A percentile compares a stretch with the other conserved stretches of the same genome.
These are phyloP conservation scores for Penicillium ochrochloron DNA, from an alignment of 495 filamentous ascomycete genomes.

Conservation along the genomic window DNA sequence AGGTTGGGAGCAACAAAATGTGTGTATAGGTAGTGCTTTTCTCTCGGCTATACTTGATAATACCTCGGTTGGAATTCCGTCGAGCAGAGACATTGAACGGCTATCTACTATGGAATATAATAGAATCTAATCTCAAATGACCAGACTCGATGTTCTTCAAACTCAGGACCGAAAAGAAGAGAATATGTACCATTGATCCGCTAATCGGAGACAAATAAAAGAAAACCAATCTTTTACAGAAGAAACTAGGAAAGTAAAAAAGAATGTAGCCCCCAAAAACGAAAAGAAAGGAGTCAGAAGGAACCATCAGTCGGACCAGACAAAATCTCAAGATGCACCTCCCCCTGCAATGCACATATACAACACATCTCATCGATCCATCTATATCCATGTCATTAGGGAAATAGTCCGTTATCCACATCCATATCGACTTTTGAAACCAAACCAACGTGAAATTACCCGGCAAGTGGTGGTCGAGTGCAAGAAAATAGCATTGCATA, in stretches of 20 bases:
- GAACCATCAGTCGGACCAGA: not conserved
- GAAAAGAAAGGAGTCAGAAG: conserved; percentile 7
- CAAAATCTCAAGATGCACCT: conserved; percentile 14
- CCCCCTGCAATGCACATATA: conserved; percentile 28
- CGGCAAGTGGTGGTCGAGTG: not conserved
- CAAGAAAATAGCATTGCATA: not conserved
- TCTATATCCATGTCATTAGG: conserved; percentile 28
- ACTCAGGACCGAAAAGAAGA: not conserved
- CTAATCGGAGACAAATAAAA: conserved; percentile 9
- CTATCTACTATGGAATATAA: no score
- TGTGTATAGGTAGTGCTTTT: no score
- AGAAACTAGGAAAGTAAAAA: not conserved
- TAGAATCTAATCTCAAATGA: not conserved
- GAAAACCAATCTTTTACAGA: conserved; percentile 10
- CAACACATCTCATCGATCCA: conserved; percentile 28
- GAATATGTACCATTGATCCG: conserved; percentile 19
- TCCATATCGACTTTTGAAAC: conserved; percentile 1
- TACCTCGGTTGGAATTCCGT: no score
- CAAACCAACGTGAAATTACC: not conserved
- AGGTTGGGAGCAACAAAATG: no score
- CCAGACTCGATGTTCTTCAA: not conserved
- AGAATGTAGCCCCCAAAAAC: not conserved
- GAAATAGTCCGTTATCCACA: conserved; percentile 9
- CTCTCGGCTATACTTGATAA: no score
- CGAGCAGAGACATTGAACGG: no score